A percentile compares a stretch with the other conserved stretches of the same genome.
phyloP scores from a whole-genome alignment of 768 basidiomycete genomes.

The Lyophyllum shimeji region DNA sequence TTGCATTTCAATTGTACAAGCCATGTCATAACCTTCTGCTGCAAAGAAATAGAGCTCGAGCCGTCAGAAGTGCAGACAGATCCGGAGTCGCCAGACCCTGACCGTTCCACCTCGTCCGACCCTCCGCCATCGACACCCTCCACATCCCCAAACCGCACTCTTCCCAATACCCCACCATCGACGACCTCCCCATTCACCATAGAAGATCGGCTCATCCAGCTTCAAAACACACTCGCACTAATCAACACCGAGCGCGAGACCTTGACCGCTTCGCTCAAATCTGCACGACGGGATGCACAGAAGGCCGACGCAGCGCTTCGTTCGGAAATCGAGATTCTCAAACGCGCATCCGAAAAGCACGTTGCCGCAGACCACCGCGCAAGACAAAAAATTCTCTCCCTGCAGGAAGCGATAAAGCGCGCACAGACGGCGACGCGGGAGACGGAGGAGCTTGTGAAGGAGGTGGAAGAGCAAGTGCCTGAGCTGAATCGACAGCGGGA shows the following conservation, averaged over 20 bases:
- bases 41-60: slow-evolving; percentile 28
- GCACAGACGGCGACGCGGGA: slow-evolving; percentile 57
- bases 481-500: slow-evolving; percentile 35
- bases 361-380: slow-evolving; percentile 73
- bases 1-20: too few species aligned
- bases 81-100: slow-evolving; percentile 31
- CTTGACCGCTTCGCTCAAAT: slow-evolving; percentile 69
- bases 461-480: slow-evolving; percentile 46
- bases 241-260: slow-evolving; percentile 68
- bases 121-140: slow-evolving; percentile 36
- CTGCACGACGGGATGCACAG: slow-evolving; percentile 78
- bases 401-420: slow-evolving; percentile 87
- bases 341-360: slow-evolving; percentile 81
- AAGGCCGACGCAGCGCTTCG: slow-evolving; percentile 80
- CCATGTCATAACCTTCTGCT: too few species aligned
- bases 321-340: slow-evolving; percentile 81
- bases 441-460: slow-evolving; percentile 42
- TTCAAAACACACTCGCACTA: slow-evolving; percentile 65
- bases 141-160: slow-evolving; percentile 35
- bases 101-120: slow-evolving; percentile 33
- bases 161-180: slow-evolving; percentile 31
- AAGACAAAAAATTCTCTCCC: slow-evolving; percentile 80
- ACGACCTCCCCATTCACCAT: slow-evolving; percentile 44
- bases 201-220: slow-evolving; percentile 65
- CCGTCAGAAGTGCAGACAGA: slow-evolving; percentile 32